phyloP scores from a whole-genome alignment of 202 grass and related monocot species.

The Hordeum pubiflorum region DNA sequence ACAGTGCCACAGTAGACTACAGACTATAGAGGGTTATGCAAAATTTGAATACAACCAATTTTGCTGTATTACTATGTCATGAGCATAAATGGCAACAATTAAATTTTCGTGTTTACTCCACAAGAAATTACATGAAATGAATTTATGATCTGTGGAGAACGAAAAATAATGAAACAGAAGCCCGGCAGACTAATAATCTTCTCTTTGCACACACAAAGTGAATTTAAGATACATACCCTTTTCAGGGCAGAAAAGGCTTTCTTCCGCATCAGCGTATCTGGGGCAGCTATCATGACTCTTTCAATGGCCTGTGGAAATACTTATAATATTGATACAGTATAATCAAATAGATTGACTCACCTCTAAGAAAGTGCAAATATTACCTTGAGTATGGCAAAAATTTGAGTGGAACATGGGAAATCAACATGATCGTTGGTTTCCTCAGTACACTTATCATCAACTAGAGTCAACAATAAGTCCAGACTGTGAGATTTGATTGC shows the following conservation, averaged over 20 bases:
- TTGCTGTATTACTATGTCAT: not conserved
- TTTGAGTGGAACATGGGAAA: slow-evolving; percentile 36
- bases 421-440: slow-evolving; percentile 39
- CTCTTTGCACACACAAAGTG: not conserved
- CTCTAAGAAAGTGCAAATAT: not conserved
- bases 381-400: slow-evolving; percentile 71
- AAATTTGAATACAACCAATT: slow-evolving; percentile 15
- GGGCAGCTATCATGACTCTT: slow-evolving; percentile 66
- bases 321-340: slow-evolving; percentile 12
- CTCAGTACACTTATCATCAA: slow-evolving; percentile 33
- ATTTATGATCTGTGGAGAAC: not conserved
- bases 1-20: not conserved
- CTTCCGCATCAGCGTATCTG: slow-evolving; percentile 55
- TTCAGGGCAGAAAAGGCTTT: slow-evolving; percentile 70
- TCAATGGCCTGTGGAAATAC: slow-evolving; percentile 57
- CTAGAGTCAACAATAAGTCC: slow-evolving; percentile 54
- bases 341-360: not conserved
- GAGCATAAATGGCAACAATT: not conserved
- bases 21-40: not conserved
- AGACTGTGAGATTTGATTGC: slow-evolving; percentile 67
- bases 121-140: slow-evolving; percentile 1
- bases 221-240: slow-evolving; percentile 37
- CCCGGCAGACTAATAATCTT: not conserved
- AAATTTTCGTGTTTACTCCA: not conserved
- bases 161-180: not conserved